phyloP scores from a whole-genome alignment of 768 basidiomycete genomes.

The Chalciporus pseudorubinellus region DNA sequence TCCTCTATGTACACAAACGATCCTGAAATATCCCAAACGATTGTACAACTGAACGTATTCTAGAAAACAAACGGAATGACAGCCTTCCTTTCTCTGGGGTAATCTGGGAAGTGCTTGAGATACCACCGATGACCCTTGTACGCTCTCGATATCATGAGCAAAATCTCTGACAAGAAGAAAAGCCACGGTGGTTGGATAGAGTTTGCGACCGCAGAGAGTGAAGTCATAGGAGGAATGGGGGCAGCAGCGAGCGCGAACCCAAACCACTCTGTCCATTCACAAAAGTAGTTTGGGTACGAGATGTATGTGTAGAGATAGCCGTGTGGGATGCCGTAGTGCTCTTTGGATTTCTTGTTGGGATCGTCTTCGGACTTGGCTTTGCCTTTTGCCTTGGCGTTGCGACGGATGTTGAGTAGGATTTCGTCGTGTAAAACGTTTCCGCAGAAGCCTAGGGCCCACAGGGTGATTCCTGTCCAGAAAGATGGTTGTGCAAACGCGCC shows the following conservation, averaged over 20 bases:
- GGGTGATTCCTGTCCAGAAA: conserved; percentile 60
- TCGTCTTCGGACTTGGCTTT: conserved; percentile 28
- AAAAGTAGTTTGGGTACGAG: conserved; percentile 92
- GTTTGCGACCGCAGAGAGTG: conserved; percentile 40
- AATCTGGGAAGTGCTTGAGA: conserved; percentile 70
- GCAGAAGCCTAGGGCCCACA: conserved; percentile 70
- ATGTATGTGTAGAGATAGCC: conserved; percentile 74
- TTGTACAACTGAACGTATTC: conserved; percentile 1
- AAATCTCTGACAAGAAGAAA: conserved; percentile 71
- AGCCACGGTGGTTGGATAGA: conserved; percentile 70
- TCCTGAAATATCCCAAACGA: neutral
- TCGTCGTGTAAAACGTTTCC: conserved; percentile 92
- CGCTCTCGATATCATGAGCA: conserved; percentile 79
- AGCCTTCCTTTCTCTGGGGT: conserved; percentile 72
- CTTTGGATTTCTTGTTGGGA: conserved; percentile 28
- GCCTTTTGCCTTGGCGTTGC: conserved; percentile 48
- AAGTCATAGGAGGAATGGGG: conserved; percentile 39
- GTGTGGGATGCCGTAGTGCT: conserved; percentile 78
- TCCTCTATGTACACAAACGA: too few relatives aligned
- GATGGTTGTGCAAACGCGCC: conserved; percentile 31
- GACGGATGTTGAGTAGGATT: conserved; percentile 77
- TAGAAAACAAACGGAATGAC: conserved; percentile 79
- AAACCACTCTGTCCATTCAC: conserved; percentile 94
- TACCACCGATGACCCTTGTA: conserved; percentile 88
- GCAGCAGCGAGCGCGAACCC: conserved; percentile 80